phyloP scores from a whole-genome alignment of 768 basidiomycete genomes.

The Termitomyces sp. region DNA sequence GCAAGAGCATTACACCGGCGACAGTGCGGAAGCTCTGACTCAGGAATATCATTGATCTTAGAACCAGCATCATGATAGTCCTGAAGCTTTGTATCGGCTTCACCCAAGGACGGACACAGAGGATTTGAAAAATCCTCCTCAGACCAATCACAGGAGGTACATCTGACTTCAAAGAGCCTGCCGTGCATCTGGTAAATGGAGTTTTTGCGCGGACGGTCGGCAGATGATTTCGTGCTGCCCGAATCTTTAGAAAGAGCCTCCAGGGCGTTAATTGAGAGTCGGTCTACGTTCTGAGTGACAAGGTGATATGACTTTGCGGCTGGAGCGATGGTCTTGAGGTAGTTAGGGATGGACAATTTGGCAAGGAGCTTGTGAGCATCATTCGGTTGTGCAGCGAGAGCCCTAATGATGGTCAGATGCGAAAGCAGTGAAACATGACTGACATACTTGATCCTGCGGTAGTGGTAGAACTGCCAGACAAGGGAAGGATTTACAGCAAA shows the following conservation, averaged over 20 bases:
- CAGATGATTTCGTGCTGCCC: neutral
- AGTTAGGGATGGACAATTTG: constrained; percentile 31
- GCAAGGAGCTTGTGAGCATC: constrained; percentile 51
- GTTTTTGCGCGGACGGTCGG: neutral
- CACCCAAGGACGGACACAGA: constrained; percentile 28
- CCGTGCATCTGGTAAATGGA: constrained; percentile 56
- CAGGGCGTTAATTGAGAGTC: constrained; percentile 11
- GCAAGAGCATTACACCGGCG: constrained; percentile 34
- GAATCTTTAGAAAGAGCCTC: neutral
- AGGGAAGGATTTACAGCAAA: constrained; percentile 42
- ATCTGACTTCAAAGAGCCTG: constrained; percentile 45
- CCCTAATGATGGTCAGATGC: constrained; percentile 27
- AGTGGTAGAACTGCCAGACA: constrained; percentile 65
- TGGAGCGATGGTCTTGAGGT: constrained; percentile 34
- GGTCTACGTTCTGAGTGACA: constrained; percentile 62
- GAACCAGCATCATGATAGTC: constrained; percentile 2
- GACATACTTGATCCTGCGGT: constrained; percentile 45
- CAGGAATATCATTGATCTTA: constrained; percentile 23
- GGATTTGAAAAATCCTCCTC: constrained; percentile 14
- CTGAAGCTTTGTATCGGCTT: constrained; percentile 21
- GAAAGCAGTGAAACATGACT: neutral
- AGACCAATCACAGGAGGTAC: constrained; percentile 35
- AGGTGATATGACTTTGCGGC: constrained; percentile 36
- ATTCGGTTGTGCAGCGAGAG: constrained; percentile 43
- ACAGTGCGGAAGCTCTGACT: constrained; percentile 38